Evolutionary conservation across 169 alveolate species (phyloP), one percentile per base, ranked within the genome.

Genomic region (Plasmodium berghei): DNA sequence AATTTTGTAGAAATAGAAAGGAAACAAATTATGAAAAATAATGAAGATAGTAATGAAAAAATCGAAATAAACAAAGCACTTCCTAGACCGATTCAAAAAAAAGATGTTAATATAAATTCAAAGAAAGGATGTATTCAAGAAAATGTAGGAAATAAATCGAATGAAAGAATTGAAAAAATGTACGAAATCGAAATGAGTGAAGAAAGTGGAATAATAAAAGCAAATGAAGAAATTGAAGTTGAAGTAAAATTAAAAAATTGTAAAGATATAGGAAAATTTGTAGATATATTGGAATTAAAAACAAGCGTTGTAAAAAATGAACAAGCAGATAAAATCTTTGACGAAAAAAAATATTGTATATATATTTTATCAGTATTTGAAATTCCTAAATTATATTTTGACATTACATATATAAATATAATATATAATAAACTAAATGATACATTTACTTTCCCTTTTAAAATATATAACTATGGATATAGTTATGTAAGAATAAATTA

Each of bases 401-500:
- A 83, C 12, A 83, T 83, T 5, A 40, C 90, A 5, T 83, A 83
- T 61, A 83, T 83, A 34, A 83, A 83, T 72, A 83, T 83, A 24
- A 46, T 67, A 14, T 72, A 83, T 59, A 83, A 83, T 40, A 67
- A 67, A 55, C 46, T 83, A 54, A 83, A 83, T 18, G 73, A 83
- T 1, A 54, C 22, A 8, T 40, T 42, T 46, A 40, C 46, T 48
- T 83, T 83, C 45, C 56, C 90, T 26, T 83, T 83, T 46, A 20
- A 49, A 46, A 83, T 83, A 55, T 83, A 83, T 42, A 83, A 59
- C 46, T n/a, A 22, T 66, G 90, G 90, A 42, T 83, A 83, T 71
- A 42, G 69, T 48, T 83, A 83, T 49, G 83, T 83, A 4, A 49
- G 90, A 72, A 59, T 67, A 0, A 28, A 67, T 67, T 66, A 54